phyloP scores from a whole-genome alignment of 768 basidiomycete species.

The Mycena polygramma region DNA sequence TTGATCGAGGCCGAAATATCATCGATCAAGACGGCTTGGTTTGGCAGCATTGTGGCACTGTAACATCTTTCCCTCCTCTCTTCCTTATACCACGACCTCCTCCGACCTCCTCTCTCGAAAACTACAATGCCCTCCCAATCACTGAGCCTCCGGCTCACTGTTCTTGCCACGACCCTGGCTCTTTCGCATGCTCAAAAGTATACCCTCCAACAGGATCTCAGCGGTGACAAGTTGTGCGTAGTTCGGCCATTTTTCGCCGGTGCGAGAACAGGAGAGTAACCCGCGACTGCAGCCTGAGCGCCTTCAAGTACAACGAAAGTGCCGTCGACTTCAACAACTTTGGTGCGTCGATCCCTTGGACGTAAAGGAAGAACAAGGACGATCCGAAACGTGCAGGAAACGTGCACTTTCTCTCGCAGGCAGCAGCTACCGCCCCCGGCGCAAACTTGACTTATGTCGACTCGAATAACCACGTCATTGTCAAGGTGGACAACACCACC shows the following conservation, averaged over 20 bases:
- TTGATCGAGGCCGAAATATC: too few relatives aligned
- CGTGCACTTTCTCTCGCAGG: conserved; percentile 30
- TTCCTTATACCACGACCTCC: background rate
- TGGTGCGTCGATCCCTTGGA: background rate
- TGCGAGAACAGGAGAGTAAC: background rate
- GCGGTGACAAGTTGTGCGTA: conserved; percentile 30
- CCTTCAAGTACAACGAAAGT: conserved; percentile 32
- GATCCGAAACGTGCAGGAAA: conserved; percentile 13
- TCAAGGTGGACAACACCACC: conserved; percentile 38
- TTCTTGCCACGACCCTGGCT: conserved; percentile 13
- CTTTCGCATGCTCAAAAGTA: conserved; percentile 25
- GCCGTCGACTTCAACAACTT: conserved; percentile 30
- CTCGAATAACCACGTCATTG: conserved; percentile 14
- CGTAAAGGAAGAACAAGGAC: background rate
- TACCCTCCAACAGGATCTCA: conserved; percentile 23
- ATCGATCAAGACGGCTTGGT: too few relatives aligned
- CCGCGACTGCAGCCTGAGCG: conserved; percentile 13
- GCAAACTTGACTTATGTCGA: conserved; percentile 32
- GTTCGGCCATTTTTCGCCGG: background rate
- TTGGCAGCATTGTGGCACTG: too few relatives aligned
- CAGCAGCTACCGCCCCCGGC: conserved; percentile 5
- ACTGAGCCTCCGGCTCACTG: conserved; percentile 3
- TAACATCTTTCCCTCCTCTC: background rate
- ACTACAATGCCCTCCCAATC: conserved; percentile 11
- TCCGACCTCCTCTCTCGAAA: background rate